phyloP scores from a whole-genome alignment of 129 eudicot genomes.

The Lactuca saligna region DNA sequence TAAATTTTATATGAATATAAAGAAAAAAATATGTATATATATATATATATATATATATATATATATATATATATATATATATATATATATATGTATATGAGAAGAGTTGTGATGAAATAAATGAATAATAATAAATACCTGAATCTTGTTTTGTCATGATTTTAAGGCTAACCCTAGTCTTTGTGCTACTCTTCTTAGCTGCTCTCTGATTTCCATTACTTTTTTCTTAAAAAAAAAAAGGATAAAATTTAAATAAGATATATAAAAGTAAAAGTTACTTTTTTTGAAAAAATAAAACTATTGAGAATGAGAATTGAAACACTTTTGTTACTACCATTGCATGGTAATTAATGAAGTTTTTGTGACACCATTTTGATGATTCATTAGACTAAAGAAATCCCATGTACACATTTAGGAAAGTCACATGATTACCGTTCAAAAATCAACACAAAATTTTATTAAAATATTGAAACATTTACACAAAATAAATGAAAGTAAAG shows the following conservation, averaged over 20 bases:
- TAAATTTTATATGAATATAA: too few species aligned
- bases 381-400: conserved; percentile 77
- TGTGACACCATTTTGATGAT: conserved; percentile 94
- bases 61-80: too few species aligned
- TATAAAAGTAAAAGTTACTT: not conserved
- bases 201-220: conserved; percentile 74
- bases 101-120: too few species aligned
- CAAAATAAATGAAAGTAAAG: not conserved
- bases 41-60: too few species aligned
- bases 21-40: too few species aligned
- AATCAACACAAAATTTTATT: not conserved
- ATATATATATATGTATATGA: not conserved
- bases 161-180: conserved; percentile 73
- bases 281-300: too few species aligned
- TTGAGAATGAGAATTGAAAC: too few species aligned
- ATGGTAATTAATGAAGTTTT: conserved; percentile 80
- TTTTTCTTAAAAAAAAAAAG: conserved; percentile 66
- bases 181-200: conserved; percentile 73
- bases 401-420: conserved; percentile 84
- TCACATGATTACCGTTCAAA: conserved; percentile 93
- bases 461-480: not conserved
- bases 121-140: conserved; percentile 38
- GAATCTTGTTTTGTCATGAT: conserved; percentile 77
- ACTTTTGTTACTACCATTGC: conserved; percentile 72
- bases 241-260: not conserved